phyloP scores from a whole-genome alignment of 768 basidiomycete genomes.

The Sistotremastrum suecicum region DNA sequence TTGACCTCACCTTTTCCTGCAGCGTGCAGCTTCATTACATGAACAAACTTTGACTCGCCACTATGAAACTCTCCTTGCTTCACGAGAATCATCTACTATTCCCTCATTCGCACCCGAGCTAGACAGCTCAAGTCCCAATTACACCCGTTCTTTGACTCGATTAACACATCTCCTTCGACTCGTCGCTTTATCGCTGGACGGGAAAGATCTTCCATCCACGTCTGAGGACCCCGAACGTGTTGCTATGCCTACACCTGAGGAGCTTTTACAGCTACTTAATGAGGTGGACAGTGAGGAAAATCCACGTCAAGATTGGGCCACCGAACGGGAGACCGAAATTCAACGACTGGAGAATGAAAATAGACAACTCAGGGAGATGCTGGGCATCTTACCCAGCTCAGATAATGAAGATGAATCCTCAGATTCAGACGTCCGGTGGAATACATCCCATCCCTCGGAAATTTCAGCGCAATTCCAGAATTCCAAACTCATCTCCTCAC shows the following conservation, averaged over 20 bases:
- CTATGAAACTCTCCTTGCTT: constrained; percentile 69
- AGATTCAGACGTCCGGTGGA: no score
- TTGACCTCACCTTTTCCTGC: constrained; percentile 1
- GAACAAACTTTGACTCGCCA: constrained; percentile 78
- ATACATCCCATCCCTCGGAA: no score
- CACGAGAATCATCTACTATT: constrained; percentile 43
- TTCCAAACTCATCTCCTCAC: no score
- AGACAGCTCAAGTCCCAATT: constrained; percentile 36
- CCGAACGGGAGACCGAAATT: constrained; percentile 83
- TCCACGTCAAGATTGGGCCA: constrained; percentile 63
- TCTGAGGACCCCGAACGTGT: background rate
- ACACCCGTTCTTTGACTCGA: constrained; percentile 53
- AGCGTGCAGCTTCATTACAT: constrained; percentile 89
- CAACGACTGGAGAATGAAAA: constrained; percentile 74
- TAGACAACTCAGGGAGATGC: constrained; percentile 51
- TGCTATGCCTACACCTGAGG: background rate
- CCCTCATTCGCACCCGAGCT: constrained; percentile 30
- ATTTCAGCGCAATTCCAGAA: no score
- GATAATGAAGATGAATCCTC: no score
- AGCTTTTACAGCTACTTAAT: constrained; percentile 2
- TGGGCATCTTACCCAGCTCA: constrained; percentile 36
- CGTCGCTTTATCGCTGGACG: constrained; percentile 55
- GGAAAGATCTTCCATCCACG: constrained; percentile 28
- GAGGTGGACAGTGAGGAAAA: constrained; percentile 18
- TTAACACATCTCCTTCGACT: constrained; percentile 57